Percentiles rank a stretch among this genome's conserved stretches.
Conservation (phyloP, 1,139 yeast genomes). For the Kurtzmaniella quercitrusa region DNA sequence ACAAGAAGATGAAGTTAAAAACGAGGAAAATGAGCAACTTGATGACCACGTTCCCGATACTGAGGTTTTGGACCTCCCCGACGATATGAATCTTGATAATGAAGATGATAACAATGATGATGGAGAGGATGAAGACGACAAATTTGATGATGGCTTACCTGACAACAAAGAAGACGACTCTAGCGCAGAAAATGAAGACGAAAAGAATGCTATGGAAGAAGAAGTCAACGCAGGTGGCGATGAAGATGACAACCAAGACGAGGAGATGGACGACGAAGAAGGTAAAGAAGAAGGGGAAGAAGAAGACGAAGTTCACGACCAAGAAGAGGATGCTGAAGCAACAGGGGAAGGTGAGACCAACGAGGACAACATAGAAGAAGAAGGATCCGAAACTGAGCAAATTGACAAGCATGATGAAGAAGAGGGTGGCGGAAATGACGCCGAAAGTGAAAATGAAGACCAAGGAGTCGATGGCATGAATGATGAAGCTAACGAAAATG, state of each 20-base stretch:
- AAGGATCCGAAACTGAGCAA: conserved; percentile 13
- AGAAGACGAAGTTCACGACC: conserved; percentile 17
- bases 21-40: conserved; percentile 66
- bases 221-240: conserved; percentile 20
- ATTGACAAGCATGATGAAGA: conserved; percentile 18
- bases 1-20: conserved; percentile 72
- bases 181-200: conserved; percentile 14
- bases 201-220: conserved; percentile 15
- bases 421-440: conserved; percentile 24
- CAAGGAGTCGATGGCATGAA: conserved; percentile 40
- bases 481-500: conserved; percentile 49
- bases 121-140: conserved; percentile 29
- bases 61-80: conserved; percentile 80
- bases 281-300: conserved; percentile 19
- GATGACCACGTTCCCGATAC: conserved; percentile 75
- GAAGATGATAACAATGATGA: conserved; percentile 56
- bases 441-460: conserved; percentile 24
- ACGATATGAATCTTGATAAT: conserved; percentile 76
- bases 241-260: conserved; percentile 13
- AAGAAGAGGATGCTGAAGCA: conserved; percentile 15
- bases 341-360: conserved; percentile 16
- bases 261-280: conserved; percentile 13
- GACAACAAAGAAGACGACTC: conserved; percentile 18
- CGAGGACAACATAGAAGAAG: conserved; percentile 26
- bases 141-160: conserved; percentile 25